Conservation (phyloP, 306 rosid genomes). For the Neltuma alba region DNA sequence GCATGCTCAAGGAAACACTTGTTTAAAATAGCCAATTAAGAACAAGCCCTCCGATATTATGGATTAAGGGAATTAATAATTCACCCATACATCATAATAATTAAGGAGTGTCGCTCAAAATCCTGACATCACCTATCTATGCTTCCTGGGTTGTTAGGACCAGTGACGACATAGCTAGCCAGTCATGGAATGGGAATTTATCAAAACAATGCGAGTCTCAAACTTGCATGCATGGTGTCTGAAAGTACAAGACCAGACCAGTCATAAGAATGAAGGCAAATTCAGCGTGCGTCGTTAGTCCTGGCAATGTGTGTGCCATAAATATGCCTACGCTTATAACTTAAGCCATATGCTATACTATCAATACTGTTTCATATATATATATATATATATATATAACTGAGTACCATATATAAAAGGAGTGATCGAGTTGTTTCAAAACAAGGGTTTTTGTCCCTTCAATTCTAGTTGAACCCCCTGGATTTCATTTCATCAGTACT, state of each 20-base stretch:
- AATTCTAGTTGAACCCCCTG: neutral
- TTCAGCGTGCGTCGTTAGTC: neutral
- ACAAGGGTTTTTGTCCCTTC: neutral
- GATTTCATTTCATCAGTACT: neutral
- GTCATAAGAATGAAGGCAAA: neutral
- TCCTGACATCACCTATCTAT: neutral
- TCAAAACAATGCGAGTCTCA: neutral
- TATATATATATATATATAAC: neutral
- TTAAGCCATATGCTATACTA: neutral
- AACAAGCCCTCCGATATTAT: neutral
- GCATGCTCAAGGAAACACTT: no score
- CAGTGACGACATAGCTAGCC: neutral
- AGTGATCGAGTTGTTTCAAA: neutral
- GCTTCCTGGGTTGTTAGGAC: neutral
- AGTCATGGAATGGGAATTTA: neutral
- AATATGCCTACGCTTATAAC: neutral
- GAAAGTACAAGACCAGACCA: neutral
- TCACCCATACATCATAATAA: neutral
- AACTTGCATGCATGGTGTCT: conserved; percentile 1
- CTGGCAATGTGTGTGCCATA: neutral
- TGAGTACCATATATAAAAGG: conserved; percentile 4
- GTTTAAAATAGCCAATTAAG: no score
- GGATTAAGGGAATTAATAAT: neutral
- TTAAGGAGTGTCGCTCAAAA: neutral
- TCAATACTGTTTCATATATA: no score